Evolutionary conservation across 208 protist genomes (phyloP).

Genomic region (Leishmania turanica): DNA sequence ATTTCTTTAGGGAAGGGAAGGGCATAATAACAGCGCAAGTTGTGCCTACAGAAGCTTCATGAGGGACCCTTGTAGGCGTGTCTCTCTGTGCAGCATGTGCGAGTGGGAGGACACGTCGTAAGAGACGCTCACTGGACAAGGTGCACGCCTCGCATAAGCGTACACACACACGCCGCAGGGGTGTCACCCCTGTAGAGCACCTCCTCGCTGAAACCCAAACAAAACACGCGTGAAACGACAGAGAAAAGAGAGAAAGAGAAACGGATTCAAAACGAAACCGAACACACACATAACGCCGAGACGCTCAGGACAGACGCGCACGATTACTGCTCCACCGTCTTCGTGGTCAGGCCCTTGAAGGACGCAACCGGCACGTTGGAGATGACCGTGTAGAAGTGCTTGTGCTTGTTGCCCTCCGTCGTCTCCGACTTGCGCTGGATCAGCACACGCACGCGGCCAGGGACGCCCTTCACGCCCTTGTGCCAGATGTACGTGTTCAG

Average conservation of each 20-base stretch:
- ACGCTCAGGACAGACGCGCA: background rate
- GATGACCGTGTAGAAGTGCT: constrained; percentile 92
- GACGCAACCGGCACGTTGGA: constrained; percentile 83
- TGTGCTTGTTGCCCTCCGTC: constrained; percentile 80
- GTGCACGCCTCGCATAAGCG: background rate
- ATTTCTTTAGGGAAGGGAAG: background rate
- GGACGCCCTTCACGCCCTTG: constrained; percentile 95
- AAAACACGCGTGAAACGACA: background rate
- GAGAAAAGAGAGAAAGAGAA: background rate
- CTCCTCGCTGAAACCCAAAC: background rate
- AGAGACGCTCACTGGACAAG: background rate
- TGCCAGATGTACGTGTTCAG: constrained; percentile 98
- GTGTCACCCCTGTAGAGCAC: background rate
- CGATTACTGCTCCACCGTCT: constrained; percentile 74
- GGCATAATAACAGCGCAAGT: background rate
- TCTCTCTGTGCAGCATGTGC: background rate
- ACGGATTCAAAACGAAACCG: background rate
- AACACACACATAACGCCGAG: background rate
- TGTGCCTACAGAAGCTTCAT: background rate
- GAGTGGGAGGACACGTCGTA: background rate
- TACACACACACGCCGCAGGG: background rate
- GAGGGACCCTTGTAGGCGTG: background rate
- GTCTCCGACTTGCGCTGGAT: constrained; percentile 90
- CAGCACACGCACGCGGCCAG: constrained; percentile 95
- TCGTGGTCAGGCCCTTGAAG: constrained; percentile 89